Base-by-base conservation (phyloP, 805 yeast species). In the Ogataea salicorniae region DNA sequence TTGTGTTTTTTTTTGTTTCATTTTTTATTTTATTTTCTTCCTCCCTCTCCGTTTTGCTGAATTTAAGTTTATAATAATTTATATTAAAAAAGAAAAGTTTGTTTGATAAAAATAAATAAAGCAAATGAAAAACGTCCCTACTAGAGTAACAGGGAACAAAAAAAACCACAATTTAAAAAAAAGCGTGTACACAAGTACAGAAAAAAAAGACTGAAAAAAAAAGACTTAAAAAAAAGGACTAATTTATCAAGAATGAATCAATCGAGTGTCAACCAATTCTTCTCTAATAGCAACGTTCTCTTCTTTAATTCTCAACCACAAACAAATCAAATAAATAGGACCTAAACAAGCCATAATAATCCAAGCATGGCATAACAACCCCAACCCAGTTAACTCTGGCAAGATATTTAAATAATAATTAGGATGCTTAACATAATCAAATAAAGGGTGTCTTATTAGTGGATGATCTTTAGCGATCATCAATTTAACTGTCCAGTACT, bases 391-490 rank as follows among this genome's bases (percentile, higher is more conserved):
- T 15, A 51, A 38, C 37, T 51, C 55, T 5, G 55, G 55, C 6
- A 46, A 11, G 22, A 51, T 43, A 42, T 51, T 51, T 37, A 51
- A 44, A 15, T 46, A 45, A 39, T 51, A 51, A 34, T 48, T 51
- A 33, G 55, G 55, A 34, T 51, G 55, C 15, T 48, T 51, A 39
- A 51, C 37, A 26, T 34, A 36, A 5, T 40, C 42, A 36, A 51
- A 51, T 9, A 51, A 40, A 38, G 52, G 50, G 39, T 51, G 55
- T 34, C 46, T 46, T 23, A 51, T 51, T 8, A 48, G 38, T 6
- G 55, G 55, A 35, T 51, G 55, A 20, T 48, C 43, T 38, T 48
- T 46, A 17, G 55, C 55, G 14, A 51, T 44, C 55, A 51, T 51
- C 15, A 51, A 41, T 31, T 51, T 51, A 41, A 47, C 46, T 2